phyloP scores from a whole-genome alignment of 495 filamentous ascomycete species.

The Penicillium atrosanguineum region DNA sequence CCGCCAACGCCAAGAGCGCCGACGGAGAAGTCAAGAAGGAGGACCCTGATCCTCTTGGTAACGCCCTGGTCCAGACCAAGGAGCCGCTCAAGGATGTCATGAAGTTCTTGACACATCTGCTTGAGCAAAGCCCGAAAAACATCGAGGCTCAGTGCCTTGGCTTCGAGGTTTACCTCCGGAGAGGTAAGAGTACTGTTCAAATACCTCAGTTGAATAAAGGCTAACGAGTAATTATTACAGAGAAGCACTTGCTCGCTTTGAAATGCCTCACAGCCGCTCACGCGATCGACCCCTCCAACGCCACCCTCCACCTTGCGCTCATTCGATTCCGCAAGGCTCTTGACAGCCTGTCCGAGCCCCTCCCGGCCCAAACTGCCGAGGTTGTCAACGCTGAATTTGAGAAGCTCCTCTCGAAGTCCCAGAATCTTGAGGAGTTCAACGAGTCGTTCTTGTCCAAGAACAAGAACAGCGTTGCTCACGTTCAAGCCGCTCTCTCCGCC shows the following conservation, averaged over 20 bases:
- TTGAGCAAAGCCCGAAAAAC: slow-evolving; percentile 79
- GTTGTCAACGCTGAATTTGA: slow-evolving; percentile 65
- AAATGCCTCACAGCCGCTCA: slow-evolving; percentile 77
- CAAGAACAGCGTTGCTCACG: slow-evolving; percentile 59
- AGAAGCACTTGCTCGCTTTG: slow-evolving; percentile 79
- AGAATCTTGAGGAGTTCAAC: slow-evolving; percentile 65
- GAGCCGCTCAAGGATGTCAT: slow-evolving; percentile 82
- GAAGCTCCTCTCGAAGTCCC: slow-evolving; percentile 52
- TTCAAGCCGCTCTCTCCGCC: slow-evolving; percentile 60
- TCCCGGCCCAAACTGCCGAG: slow-evolving; percentile 60
- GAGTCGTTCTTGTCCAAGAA: slow-evolving; percentile 61
- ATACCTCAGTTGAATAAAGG: background rate
- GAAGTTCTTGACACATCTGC: slow-evolving; percentile 78
- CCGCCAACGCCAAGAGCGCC: slow-evolving; percentile 43
- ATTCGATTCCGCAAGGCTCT: slow-evolving; percentile 66
- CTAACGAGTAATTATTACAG: slow-evolving; percentile 47
- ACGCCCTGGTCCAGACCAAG: slow-evolving; percentile 70
- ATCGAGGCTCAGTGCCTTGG: slow-evolving; percentile 79
- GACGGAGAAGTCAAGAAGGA: slow-evolving; percentile 68
- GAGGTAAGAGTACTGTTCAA: slow-evolving; percentile 52
- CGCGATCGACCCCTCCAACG: slow-evolving; percentile 64
- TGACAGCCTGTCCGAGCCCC: slow-evolving; percentile 49
- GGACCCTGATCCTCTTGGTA: slow-evolving; percentile 82
- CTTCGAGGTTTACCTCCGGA: slow-evolving; percentile 84
- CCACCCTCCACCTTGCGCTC: slow-evolving; percentile 75